Evolutionary conservation across 371 early-diverging fungal genomes (phyloP), one percentile per base, ranked within the genome.

Genomic region (Mucor circinelloides): DNA sequence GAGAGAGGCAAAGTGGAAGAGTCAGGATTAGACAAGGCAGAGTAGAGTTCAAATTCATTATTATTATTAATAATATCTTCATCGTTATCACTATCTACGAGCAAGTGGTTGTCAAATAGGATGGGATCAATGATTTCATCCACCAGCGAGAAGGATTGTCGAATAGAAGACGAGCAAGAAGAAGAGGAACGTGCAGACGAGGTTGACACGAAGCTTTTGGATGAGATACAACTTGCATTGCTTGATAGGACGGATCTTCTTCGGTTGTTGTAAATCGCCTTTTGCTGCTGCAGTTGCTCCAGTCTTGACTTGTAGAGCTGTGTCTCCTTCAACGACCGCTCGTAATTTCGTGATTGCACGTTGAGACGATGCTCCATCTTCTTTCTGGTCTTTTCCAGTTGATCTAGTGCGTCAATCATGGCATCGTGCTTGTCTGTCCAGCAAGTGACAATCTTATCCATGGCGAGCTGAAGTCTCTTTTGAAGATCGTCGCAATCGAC

Each of bases 341-440:
- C 67, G 50, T 66, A 60, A 12, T 36, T 58, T 5, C 66, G 66
- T 19, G 59, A 23, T 48, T 73, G 73, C 12, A n/a, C 21, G 17
- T 23, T 25, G 1, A 67, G 28, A 13, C 60, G 63, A 6, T 67
- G 54, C 1, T 67, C 48, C 0, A 61, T 15, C 0, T 40, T 44
- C 1, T 31, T 32, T 52, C 59, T 66, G 2, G 60, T 21, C 27
- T 57, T 34, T 32, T 69, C 74, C 8, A 64, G 40, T 12, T 36
- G 31, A n/a, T 67, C 23, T 0, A 73, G 25, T 6, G 60, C 28
- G 42, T 69, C 58, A 10, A 67, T 56, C n/a, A 73, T 32, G 7
- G 23, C 10, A 44, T 69, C 64, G 17, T 73, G 62, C 27, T 57
- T 66, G 15, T 73, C 61, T 32, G 61, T 28, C 70, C 70, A 73